These are phyloP conservation scores for Debaryomyces castellii DNA, from an alignment of 805 yeast species.

Conservation along the genomic window DNA sequence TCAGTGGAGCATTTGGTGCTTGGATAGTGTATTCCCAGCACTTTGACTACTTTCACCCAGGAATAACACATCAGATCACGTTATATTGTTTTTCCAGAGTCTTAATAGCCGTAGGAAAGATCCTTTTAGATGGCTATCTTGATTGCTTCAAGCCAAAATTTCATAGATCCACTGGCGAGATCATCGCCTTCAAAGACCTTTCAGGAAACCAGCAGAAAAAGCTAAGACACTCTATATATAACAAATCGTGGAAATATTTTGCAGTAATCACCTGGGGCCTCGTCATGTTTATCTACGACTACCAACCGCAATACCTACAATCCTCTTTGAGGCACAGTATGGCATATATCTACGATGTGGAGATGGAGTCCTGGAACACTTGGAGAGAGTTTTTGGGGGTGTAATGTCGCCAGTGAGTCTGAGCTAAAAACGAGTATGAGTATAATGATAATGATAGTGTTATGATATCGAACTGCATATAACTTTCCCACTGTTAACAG, in stretches of 20 bases:
- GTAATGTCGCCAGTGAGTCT: conserved; percentile 3
- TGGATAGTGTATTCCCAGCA: conserved; percentile 46
- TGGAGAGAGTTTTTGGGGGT: conserved; percentile 46
- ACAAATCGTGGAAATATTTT: conserved; percentile 54
- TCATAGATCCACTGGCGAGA: conserved; percentile 13
- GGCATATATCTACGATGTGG: conserved; percentile 69
- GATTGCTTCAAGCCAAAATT: conserved; percentile 32
- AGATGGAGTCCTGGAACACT: conserved; percentile 48
- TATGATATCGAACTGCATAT: no score
- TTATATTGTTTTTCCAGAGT: conserved; percentile 73
- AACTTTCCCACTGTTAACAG: not conserved
- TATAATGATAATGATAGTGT: no score
- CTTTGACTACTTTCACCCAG: conserved; percentile 43
- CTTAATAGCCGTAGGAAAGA: conserved; percentile 58
- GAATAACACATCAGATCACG: conserved; percentile 71
- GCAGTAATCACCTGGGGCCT: conserved; percentile 71
- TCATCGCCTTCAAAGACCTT: conserved; percentile 25
- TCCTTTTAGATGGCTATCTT: conserved; percentile 40
- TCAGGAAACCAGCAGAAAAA: conserved; percentile 31
- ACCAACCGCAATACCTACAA: conserved; percentile 62
- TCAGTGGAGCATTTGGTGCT: conserved; percentile 41
- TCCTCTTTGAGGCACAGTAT: conserved; percentile 63
- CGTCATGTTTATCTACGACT: conserved; percentile 68
- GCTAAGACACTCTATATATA: conserved; percentile 26
- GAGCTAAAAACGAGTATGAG: not conserved